Evolutionary conservation across 805 yeast genomes (phyloP).

Genomic region (Pachysolen tannophilus): DNA sequence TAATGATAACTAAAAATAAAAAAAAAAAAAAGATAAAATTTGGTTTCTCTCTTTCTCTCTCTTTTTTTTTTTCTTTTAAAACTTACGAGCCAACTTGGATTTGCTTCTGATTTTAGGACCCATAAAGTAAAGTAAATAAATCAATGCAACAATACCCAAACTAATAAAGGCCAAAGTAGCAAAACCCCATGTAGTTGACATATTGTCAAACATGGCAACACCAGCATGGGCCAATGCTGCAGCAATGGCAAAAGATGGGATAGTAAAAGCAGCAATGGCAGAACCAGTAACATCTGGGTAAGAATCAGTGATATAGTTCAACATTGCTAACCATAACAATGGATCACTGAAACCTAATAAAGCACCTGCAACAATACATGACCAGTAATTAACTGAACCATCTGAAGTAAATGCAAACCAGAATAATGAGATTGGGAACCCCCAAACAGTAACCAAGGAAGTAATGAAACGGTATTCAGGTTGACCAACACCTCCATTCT

Average conservation of each 20-base stretch:
- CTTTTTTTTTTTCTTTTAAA: too few relatives aligned
- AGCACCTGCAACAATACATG: conserved; percentile 25
- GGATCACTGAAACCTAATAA: conserved; percentile 26
- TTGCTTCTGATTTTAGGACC: conserved; percentile 22
- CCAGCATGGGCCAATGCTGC: conserved; percentile 28
- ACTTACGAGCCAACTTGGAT: conserved; percentile 21
- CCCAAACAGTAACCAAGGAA: conserved; percentile 27
- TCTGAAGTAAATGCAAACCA: conserved; percentile 27
- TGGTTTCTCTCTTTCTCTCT: too few relatives aligned
- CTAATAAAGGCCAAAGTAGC: conserved; percentile 26
- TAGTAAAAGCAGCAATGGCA: conserved; percentile 28
- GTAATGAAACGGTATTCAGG: conserved; percentile 26
- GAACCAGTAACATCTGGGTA: conserved; percentile 25
- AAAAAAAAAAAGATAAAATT: too few relatives aligned
- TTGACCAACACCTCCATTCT: conserved; percentile 23
- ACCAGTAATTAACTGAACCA: conserved; percentile 25
- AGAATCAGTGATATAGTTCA: conserved; percentile 25
- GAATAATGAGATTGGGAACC: conserved; percentile 26
- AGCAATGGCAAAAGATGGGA: conserved; percentile 28
- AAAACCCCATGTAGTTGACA: conserved; percentile 27
- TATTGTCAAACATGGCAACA: conserved; percentile 28
- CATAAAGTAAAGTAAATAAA: conserved; percentile 25
- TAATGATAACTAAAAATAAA: too few relatives aligned
- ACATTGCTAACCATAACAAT: conserved; percentile 26
- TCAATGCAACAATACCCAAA: conserved; percentile 23